Percentiles rank a stretch among this genome's conserved stretches.
phyloP scores from a whole-genome alignment of 108 stramenopile species.

The Aureococcus anophagefferens region DNA sequence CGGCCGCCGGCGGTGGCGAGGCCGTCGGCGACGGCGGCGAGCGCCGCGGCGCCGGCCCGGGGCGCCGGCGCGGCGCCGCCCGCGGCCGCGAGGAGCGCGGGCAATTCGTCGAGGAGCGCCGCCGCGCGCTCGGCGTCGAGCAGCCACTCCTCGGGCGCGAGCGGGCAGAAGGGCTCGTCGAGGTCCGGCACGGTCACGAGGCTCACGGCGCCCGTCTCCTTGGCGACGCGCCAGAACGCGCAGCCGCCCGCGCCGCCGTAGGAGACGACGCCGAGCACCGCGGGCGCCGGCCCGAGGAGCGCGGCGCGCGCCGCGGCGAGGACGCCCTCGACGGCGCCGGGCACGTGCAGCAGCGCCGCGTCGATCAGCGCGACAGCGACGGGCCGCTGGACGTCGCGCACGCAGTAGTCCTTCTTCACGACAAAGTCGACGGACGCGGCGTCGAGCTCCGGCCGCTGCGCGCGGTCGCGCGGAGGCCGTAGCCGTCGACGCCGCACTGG shows the following conservation, averaged over 20 bases:
- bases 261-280: not conserved
- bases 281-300: too few species aligned
- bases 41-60: too few species aligned
- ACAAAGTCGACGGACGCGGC: not conserved
- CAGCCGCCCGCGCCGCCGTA: not conserved
- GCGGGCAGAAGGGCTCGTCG: not conserved
- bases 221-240: too few species aligned
- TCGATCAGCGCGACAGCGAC: not conserved
- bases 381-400: not conserved
- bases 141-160: not conserved
- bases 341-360: too few species aligned
- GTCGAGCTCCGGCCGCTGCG: not conserved
- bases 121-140: not conserved
- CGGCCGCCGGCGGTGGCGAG: too few species aligned
- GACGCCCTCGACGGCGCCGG: too few species aligned
- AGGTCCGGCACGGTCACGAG: not conserved
- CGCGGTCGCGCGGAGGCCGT: not conserved
- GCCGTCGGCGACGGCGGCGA: too few species aligned
- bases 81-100: too few species aligned
- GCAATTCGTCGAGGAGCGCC: not conserved
- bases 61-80: too few species aligned
- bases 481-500: not conserved
- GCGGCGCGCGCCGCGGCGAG: too few species aligned
- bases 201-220: not conserved
- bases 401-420: not conserved